These are phyloP conservation scores for Phaffomyces opuntiae DNA, from an alignment of 805 yeast genomes.

Conservation along the genomic window DNA sequence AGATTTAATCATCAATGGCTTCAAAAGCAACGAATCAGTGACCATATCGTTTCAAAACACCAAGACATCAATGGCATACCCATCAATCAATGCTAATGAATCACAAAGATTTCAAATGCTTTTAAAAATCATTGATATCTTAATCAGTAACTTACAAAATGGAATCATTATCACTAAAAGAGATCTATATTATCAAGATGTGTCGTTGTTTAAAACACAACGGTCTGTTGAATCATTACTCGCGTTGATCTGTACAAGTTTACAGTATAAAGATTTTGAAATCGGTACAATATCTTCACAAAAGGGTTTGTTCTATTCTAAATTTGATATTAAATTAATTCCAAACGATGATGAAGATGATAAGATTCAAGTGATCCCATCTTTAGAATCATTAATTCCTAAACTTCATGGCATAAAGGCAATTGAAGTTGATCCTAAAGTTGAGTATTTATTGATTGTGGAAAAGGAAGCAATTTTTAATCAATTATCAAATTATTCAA, in stretches of 20 bases:
- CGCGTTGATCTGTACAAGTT: conserved; percentile 29
- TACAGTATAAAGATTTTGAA: conserved; percentile 31
- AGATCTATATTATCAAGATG: conserved; percentile 60
- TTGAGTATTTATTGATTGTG: conserved; percentile 32
- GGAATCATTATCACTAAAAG: conserved; percentile 32
- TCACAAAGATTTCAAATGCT: conserved; percentile 8
- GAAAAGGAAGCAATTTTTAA: conserved; percentile 51
- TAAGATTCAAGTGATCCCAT: neutral
- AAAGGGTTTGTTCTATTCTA: conserved; percentile 50
- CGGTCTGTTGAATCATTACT: conserved; percentile 34
- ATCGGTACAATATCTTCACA: conserved; percentile 51
- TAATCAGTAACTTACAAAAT: conserved; percentile 14
- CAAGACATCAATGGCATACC: conserved; percentile 9
- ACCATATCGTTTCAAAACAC: neutral
- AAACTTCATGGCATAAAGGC: conserved; percentile 23
- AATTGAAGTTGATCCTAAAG: conserved; percentile 1
- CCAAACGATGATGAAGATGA: conserved; percentile 1
- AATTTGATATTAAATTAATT: conserved; percentile 14
- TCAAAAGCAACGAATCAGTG: conserved; percentile 1
- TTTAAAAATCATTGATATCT: conserved; percentile 8
- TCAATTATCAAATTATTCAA: conserved; percentile 19
- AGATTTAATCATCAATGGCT: conserved; percentile 4
- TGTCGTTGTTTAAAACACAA: conserved; percentile 43
- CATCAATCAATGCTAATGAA: conserved; percentile 7
- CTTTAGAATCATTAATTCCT: conserved; percentile 32